phyloP scores from a whole-genome alignment of 2,329 filamentous ascomycete genomes.

The Sclerotiophoma versabilis region DNA sequence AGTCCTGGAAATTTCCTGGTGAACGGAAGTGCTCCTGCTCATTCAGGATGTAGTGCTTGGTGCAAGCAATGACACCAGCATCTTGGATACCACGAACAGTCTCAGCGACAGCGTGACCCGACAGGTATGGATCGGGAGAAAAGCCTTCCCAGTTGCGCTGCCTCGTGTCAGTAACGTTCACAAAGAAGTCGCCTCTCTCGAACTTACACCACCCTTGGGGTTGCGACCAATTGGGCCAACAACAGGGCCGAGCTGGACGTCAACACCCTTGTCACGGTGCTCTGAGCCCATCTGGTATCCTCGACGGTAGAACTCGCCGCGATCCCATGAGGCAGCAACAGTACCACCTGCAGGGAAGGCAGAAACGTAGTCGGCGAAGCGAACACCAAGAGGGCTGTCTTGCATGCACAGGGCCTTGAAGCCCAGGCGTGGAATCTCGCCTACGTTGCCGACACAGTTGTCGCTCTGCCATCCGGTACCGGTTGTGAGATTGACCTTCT shows the following conservation, averaged over 20 bases:
- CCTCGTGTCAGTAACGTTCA: neutral
- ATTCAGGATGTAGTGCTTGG: constrained; percentile 65
- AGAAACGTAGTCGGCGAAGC: constrained; percentile 79
- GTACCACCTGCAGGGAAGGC: constrained; percentile 82
- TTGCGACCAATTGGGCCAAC: constrained; percentile 74
- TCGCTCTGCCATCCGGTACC: constrained; percentile 73
- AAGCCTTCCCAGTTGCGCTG: constrained; percentile 54
- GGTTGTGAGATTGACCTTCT: constrained; percentile 96
- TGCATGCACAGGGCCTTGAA: constrained; percentile 82
- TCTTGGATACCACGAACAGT: constrained; percentile 82
- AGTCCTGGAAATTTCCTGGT: constrained; percentile 62
- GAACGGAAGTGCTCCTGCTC: constrained; percentile 75
- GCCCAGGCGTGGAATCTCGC: constrained; percentile 72
- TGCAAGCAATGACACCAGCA: constrained; percentile 79
- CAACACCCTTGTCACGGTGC: constrained; percentile 76
- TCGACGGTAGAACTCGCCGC: constrained; percentile 71
- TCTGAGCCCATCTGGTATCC: constrained; percentile 78
- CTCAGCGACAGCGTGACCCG: constrained; percentile 74
- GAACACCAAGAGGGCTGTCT: constrained; percentile 82
- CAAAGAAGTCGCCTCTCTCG: constrained; percentile 25
- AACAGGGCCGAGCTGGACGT: constrained; percentile 78
- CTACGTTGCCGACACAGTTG: constrained; percentile 71
- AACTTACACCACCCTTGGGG: constrained; percentile 65
- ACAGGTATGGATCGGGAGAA: constrained; percentile 77
- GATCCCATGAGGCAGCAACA: constrained; percentile 83